Evolutionary conservation across 2,329 filamentous ascomycete species (phyloP), one percentile per base, ranked within the genome.

Genomic region (Stachybotrys chartarum): DNA sequence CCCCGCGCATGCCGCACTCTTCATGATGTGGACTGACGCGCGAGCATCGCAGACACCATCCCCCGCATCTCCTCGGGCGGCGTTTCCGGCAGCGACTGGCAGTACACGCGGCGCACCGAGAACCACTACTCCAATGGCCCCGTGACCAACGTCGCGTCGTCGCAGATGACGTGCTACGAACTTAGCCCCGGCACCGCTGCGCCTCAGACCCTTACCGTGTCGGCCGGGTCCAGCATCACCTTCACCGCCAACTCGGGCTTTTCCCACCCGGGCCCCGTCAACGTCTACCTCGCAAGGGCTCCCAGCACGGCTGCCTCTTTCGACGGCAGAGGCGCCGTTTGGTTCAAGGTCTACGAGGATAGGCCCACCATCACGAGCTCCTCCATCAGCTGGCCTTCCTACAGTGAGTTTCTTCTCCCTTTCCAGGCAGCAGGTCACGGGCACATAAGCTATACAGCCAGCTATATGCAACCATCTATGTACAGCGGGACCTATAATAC

Each of bases 91-190:
- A 12, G 11, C 39, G 39, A 44, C 39, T 44, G 39, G 39, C 71
- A 73, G 50, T 71, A 73, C 49, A 72, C 78, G 48, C 70, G 77
- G 30, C 73, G 74, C 60, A 78, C 77, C 10, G 70, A 74, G 51
- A 79, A 79, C 66, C 78, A 70, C 64, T 75, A 80, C 62, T 71
- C 66, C 64, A 79, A 79, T 59, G 73, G 71, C 1, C 76, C 75
- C 56, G 76, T 80, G 35, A 76, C 75, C 4, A 70, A 77, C 57
- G 77, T 80, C 32, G 71, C 63, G 50, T 76, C 74, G 42, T 60
- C 71, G 1, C 72, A 75, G 56, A 77, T 80, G 68, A 75, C 75
- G n/a, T 81, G 78, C 70, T 80, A 78, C 64, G 73, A 80, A 61
- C 66, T 73, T 8, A 65, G 65, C 11, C 61, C 71, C 4, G 74